Conservation (phyloP, 768 basidiomycete species). For the Boletus sensibilis region DNA sequence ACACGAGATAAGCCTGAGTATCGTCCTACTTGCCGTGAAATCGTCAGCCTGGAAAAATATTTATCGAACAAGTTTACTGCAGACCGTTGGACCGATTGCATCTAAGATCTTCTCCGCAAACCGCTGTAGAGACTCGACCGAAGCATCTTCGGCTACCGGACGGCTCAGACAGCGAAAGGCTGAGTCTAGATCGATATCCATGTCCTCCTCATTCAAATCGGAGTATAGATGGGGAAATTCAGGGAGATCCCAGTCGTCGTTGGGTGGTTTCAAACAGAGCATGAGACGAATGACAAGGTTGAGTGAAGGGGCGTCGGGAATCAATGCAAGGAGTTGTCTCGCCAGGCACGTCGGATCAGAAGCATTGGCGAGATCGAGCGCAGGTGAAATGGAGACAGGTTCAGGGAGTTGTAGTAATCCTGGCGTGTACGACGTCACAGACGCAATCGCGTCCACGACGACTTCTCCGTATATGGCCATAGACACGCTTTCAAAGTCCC, state of each 20-base stretch:
- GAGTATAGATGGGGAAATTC: conserved; percentile 69
- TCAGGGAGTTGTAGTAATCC: conserved; percentile 36
- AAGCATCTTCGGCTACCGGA: conserved; percentile 58
- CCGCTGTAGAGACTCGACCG: conserved; percentile 45
- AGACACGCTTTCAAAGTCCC: conserved; percentile 58
- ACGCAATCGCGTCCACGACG: conserved; percentile 42
- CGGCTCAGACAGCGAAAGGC: conserved; percentile 52
- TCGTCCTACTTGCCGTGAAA: conserved; percentile 39
- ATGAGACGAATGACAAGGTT: conserved; percentile 66
- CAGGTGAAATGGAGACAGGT: conserved; percentile 42
- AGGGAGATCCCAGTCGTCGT: conserved; percentile 77
- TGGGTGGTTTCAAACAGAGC: conserved; percentile 75
- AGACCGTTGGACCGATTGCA: conserved; percentile 57
- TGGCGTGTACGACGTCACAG: conserved; percentile 43
- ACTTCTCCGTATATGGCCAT: conserved; percentile 50
- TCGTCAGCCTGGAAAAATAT: conserved; percentile 1
- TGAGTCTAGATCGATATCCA: conserved; percentile 56
- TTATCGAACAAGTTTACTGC: conserved; percentile 14
- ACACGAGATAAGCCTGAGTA: conserved; percentile 58
- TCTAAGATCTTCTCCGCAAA: conserved; percentile 60
- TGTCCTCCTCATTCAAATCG: conserved; percentile 50
- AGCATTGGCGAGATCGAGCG: conserved; percentile 58
- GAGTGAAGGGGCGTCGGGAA: conserved; percentile 62
- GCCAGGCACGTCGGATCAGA: conserved; percentile 63
- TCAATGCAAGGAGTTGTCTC: conserved; percentile 55